Percentiles rank a stretch among this genome's conserved stretches.
These are phyloP conservation scores for Tritrichomonas foetus DNA, from an alignment of 208 protist species.

Conservation along the genomic window DNA sequence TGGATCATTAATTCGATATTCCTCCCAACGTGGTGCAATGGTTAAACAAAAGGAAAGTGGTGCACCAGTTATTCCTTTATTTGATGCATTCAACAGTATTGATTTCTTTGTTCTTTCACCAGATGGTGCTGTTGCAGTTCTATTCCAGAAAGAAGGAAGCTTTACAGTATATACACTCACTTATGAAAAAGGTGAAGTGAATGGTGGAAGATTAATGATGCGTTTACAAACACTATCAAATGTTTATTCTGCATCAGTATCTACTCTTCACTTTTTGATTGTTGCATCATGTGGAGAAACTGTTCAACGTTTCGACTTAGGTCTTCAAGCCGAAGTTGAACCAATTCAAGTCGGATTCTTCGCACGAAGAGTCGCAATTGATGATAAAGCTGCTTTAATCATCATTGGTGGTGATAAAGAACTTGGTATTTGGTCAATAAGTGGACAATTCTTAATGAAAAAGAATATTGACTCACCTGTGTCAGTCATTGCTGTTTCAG, in stretches of 20 bases:
- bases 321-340: not conserved
- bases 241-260: not conserved
- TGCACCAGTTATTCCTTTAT: not conserved
- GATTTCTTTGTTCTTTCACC: not conserved
- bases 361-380: not conserved
- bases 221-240: not conserved
- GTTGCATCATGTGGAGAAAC: not conserved
- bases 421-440: not conserved
- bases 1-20: too few species aligned
- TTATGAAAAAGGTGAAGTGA: not conserved
- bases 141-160: not conserved
- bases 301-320: not conserved
- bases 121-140: not conserved
- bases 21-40: too few species aligned
- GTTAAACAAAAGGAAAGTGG: too few species aligned
- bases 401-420: not conserved
- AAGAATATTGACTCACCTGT: not conserved
- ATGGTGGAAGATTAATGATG: too few species aligned
- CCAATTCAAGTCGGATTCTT: not conserved
- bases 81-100: not conserved
- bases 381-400: not conserved
- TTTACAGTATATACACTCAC: not conserved
- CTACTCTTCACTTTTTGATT: not conserved
- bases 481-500: too few species aligned
- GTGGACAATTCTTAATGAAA: not conserved